Base-by-base conservation (phyloP, 257 asterid species). In the Jasminum sambac region DNA sequence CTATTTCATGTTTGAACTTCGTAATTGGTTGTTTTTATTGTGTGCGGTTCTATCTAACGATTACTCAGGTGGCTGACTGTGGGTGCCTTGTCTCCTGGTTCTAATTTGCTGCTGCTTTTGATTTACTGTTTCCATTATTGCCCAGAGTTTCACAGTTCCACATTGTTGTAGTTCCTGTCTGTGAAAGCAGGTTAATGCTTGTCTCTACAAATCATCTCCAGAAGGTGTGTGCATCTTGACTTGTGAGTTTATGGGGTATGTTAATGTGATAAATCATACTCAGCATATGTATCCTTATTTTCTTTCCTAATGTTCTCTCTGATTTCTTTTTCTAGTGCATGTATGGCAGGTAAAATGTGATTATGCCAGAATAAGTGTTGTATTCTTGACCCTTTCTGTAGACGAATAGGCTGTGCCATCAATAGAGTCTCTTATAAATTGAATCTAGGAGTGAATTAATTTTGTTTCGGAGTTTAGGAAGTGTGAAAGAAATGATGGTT, bases 291-390 rank as follows among this genome's bases (percentile, higher is more conserved):
- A 58, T 34, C 68, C 30, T 61, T 62, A 50, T 74, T 70, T 75
- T 39, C 41, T 71, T 68, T 79, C 38, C 50, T 44, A 63, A 68
- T 52, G n/a, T 72, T 71, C 24, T 11, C 66, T 81, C 92, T 90
- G 90, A 85, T 88, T 64, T 55, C 82, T 81, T 76, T 77, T 82
- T 83, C 75, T 61, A 82, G 89, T 78, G 84, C 78, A 70, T 83
- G 74, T 76, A 72, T 83, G 89, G 82, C 92, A 90, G 95, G 91
- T 79, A 76, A 55, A 55, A 36, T 81, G 52, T 72, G 66, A 68
- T 69, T 79, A 55, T 76, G 84, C 84, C 43, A 68, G 83, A 21
- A 14, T 55, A 64, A 52, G 67, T 63, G 66, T 76, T 68, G 65
- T 72, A 63, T 62, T 73, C 79, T 70, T 73, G 80, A 72, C 70